These are phyloP conservation scores for Whalleya microplaca DNA, from an alignment of 2,329 filamentous ascomycete species.

Conservation along the genomic window DNA sequence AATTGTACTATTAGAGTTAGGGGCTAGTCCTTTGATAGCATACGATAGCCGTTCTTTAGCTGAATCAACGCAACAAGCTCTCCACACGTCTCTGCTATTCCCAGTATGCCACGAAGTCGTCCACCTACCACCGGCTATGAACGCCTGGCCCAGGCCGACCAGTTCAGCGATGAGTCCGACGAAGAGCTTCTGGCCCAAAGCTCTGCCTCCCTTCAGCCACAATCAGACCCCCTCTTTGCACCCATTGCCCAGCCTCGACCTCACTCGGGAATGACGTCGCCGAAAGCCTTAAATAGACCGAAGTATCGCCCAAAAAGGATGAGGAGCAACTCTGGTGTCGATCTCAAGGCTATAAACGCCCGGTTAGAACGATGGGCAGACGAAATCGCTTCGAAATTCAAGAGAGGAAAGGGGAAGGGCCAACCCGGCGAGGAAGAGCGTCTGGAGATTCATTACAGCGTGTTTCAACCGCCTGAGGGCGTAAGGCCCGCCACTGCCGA, in stretches of 20 bases:
- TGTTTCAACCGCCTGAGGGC: conserved; percentile 92
- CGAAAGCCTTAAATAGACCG: conserved; percentile 46
- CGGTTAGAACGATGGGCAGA: conserved; percentile 95
- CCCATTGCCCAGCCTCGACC: conserved; percentile 64
- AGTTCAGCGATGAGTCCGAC: conserved; percentile 73
- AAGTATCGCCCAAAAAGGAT: conserved; percentile 52
- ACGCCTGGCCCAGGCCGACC: conserved; percentile 80
- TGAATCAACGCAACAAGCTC: conserved; percentile 2
- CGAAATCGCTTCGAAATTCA: conserved; percentile 97
- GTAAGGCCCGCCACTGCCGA: conserved; percentile 79
- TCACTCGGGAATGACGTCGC: conserved; percentile 63
- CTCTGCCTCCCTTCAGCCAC: conserved; percentile 57
- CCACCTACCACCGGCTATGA: conserved; percentile 83
- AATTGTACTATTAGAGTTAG: neutral
- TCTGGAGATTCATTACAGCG: conserved; percentile 94
- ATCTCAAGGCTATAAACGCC: conserved; percentile 98
- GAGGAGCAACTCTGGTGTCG: conserved; percentile 81
- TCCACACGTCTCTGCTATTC: conserved; percentile 4
- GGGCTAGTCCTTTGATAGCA: conserved; percentile 11
- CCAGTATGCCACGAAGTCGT: conserved; percentile 66
- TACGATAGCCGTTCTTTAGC: conserved; percentile 21
- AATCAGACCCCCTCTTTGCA: conserved; percentile 64
- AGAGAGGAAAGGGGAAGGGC: conserved; percentile 76
- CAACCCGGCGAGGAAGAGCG: conserved; percentile 77
- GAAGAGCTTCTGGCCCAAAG: conserved; percentile 62